phyloP scores from a whole-genome alignment of 208 protist genomes.

The Trichomonas gallinae region DNA sequence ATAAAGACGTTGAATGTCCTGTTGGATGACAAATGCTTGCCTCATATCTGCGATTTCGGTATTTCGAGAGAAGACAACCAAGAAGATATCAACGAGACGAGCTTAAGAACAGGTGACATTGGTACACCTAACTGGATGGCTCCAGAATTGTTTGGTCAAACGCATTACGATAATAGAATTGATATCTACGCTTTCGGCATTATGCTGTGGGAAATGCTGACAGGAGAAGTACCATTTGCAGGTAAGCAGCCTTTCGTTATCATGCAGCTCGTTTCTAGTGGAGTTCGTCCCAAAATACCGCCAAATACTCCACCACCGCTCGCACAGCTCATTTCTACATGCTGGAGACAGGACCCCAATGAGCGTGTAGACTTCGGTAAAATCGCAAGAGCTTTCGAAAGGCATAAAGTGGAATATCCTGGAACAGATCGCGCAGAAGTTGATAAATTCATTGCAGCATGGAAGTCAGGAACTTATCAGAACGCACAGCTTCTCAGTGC shows the following conservation, averaged over 20 bases:
- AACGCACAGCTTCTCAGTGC: background rate
- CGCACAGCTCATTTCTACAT: background rate
- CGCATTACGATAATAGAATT: background rate
- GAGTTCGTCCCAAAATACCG: background rate
- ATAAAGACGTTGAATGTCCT: background rate
- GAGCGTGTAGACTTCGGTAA: background rate
- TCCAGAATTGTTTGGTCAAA: slow-evolving; percentile 28
- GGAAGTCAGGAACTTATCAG: background rate
- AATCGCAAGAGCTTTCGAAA: background rate
- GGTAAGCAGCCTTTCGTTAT: background rate
- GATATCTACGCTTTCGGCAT: background rate
- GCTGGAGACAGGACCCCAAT: background rate
- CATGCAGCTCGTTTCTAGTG: background rate
- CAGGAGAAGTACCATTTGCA: background rate
- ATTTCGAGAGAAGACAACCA: background rate
- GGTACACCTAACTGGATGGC: slow-evolving; percentile 38
- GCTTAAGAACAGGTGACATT: background rate
- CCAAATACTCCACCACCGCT: background rate
- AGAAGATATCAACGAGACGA: background rate
- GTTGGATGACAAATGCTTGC: background rate
- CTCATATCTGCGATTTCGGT: slow-evolving; percentile 2
- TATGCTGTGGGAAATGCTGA: background rate
- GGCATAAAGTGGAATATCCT: background rate
- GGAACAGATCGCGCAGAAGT: background rate
- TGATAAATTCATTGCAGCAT: background rate